Evolutionary conservation across 179 eudicot genomes (phyloP), one percentile per base, ranked within the genome.

Genomic region (Spinacia oleracea): DNA sequence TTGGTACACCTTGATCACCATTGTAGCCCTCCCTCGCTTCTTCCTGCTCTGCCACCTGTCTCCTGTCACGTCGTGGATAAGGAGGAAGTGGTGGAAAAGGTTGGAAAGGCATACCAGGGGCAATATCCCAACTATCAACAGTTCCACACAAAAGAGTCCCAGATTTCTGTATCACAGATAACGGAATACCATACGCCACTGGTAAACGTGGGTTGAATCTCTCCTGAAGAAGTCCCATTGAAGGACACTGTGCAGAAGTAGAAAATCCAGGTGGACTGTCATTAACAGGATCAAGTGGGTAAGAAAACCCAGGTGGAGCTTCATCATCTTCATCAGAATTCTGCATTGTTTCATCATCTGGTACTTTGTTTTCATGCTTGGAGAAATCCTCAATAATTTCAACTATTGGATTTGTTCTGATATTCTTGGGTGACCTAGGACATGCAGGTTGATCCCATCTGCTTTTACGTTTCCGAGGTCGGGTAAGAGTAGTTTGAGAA

Each of bases 61-160:
- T 75, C 71, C 43, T 75, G 38, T 55, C 82, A 64, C 79, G 82
- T 42, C 79, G 82, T 42, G 96, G 88, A 82, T 82, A 81, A 34
- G 90, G 74, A 31, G 99, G 98, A 74, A 96, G 83, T 2, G 99
- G 99, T 55, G 98, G 99, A 76, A 88, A 93, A 45, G 98, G 97
- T 58, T 83, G 88, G 85, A 93, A 93, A 29, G 93, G 91, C 73
- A 93, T 77, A 29, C 91, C 90, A 2, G 98, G 98, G 66, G 91
- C 96, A 72, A 92, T 78, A 69, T 82, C 79, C 99, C 93, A 96
- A 74, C 83, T 72, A 72, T 86, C 89, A 65, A 76, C 59, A 16
- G 59, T 50, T 70, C 74, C 93, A 40, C 80, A 79, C 75, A 84
- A 51, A 20, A 74, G 91, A 72, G 72, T 83, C 63, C 98, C 97